Conservation (phyloP, 129 eudicot genomes). For the Artemisia argyi region DNA sequence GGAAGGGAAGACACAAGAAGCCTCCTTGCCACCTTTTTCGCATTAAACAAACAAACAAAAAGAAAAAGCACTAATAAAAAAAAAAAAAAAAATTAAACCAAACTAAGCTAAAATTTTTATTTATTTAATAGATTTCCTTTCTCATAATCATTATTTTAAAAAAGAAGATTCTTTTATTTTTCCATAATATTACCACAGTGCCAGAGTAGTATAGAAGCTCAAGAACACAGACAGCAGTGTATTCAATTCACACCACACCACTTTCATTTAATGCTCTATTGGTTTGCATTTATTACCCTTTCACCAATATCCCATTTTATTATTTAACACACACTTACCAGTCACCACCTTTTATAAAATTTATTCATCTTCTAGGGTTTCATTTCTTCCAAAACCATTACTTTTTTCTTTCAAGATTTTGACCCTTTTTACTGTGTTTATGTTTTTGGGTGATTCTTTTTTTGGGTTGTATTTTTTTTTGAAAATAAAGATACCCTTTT, state of each 20-base stretch:
- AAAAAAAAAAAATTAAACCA: no score
- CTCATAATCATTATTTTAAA: no score
- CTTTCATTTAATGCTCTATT: conserved; percentile 27
- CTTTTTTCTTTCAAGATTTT: neutral
- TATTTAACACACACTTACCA: conserved; percentile 6
- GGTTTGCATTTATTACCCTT: conserved; percentile 28
- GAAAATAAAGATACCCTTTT: conserved; percentile 8
- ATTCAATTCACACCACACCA: conserved; percentile 28
- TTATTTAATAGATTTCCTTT: no score
- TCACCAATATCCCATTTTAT: conserved; percentile 15
- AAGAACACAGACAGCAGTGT: conserved; percentile 36
- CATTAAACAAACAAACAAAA: no score
- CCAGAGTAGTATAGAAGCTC: conserved; percentile 37
- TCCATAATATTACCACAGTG: conserved; percentile 27
- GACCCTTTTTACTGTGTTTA: neutral
- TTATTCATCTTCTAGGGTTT: conserved; percentile 17
- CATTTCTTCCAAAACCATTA: neutral
- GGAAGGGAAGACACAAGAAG: neutral
- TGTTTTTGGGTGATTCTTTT: neutral
- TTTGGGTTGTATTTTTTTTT: conserved; percentile 12
- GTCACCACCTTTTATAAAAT: neutral
- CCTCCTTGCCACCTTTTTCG: no score
- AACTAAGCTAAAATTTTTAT: no score
- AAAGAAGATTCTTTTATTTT: neutral
- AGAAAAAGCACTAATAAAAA: no score